A percentile compares a stretch with the other conserved stretches of the same genome.
Evolutionary conservation across 2,329 filamentous ascomycete genomes (phyloP).

Genomic region (Tolypocladium inflatum): DNA sequence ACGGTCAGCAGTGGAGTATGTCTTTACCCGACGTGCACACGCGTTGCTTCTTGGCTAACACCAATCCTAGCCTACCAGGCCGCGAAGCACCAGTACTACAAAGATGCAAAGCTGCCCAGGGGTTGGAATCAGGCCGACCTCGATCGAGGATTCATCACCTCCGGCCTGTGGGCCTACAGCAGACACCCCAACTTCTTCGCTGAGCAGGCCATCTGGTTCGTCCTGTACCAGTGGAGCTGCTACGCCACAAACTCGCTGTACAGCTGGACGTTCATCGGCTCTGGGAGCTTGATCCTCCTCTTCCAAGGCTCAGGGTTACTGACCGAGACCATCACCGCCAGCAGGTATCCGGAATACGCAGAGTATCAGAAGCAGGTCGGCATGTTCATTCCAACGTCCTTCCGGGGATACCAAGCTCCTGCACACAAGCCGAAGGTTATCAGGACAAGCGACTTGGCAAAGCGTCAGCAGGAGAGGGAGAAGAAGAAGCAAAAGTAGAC

Average conservation of each 20-base stretch:
- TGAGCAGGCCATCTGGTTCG: slow-evolving; percentile 85
- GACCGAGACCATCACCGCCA: slow-evolving; percentile 69
- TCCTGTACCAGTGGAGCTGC: slow-evolving; percentile 82
- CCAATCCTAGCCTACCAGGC: slow-evolving; percentile 56
- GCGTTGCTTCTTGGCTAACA: neutral
- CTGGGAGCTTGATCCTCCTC: slow-evolving; percentile 60
- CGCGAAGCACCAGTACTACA: slow-evolving; percentile 69
- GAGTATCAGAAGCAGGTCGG: slow-evolving; percentile 76
- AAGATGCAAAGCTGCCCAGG: slow-evolving; percentile 59
- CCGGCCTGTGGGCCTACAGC: slow-evolving; percentile 78
- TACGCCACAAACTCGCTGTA: slow-evolving; percentile 59
- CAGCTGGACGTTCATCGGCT: slow-evolving; percentile 71
- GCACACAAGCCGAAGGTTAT: slow-evolving; percentile 33
- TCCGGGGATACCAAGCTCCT: slow-evolving; percentile 33
- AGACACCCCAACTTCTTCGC: slow-evolving; percentile 92
- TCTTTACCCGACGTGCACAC: neutral
- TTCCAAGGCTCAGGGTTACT: slow-evolving; percentile 87
- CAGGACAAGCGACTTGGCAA: slow-evolving; percentile 39
- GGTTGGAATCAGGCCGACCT: slow-evolving; percentile 64
- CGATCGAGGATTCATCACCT: slow-evolving; percentile 79
- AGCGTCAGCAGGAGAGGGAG: slow-evolving; percentile 30
- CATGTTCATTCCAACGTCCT: slow-evolving; percentile 63
- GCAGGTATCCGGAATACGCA: slow-evolving; percentile 83
- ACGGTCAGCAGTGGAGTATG: slow-evolving; percentile 83
- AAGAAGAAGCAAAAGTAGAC: slow-evolving; percentile 20